Evolutionary conservation across 208 protist genomes (phyloP).

Genomic region (Leishmania martiniquensis): DNA sequence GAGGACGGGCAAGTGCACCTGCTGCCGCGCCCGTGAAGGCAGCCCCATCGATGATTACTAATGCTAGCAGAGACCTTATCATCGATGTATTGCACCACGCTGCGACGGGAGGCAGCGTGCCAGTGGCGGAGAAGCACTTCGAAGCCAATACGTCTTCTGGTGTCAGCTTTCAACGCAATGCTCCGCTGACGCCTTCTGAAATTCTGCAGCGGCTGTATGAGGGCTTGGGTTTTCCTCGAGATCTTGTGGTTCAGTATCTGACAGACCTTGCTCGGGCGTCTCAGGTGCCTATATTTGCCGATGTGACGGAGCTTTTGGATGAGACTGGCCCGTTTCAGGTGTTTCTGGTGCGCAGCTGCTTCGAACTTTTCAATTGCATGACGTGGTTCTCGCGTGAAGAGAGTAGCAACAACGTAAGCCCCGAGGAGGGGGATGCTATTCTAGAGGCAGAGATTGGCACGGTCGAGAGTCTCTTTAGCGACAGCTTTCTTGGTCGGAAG

Average conservation of each 20-base stretch:
- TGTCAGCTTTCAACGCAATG: slow-evolving; percentile 84
- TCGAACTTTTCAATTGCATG: slow-evolving; percentile 89
- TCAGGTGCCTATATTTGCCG: slow-evolving; percentile 55
- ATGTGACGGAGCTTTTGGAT: slow-evolving; percentile 64
- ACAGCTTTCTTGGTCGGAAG: slow-evolving; percentile 58
- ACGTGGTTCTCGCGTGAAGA: slow-evolving; percentile 68
- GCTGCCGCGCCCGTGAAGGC: slow-evolving; percentile 22
- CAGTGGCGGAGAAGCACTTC: slow-evolving; percentile 89
- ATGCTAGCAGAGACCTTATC: slow-evolving; percentile 74
- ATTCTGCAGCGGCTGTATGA: slow-evolving; percentile 80
- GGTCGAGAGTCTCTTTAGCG: slow-evolving; percentile 65
- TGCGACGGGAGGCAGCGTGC: slow-evolving; percentile 75
- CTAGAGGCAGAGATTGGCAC: slow-evolving; percentile 75
- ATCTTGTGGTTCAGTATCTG: slow-evolving; percentile 81
- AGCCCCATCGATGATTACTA: slow-evolving; percentile 76
- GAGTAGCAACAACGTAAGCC: slow-evolving; percentile 22
- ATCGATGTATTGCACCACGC: slow-evolving; percentile 91
- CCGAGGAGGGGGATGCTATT: slow-evolving; percentile 64
- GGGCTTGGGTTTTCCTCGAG: slow-evolving; percentile 86
- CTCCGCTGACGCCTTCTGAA: slow-evolving; percentile 68
- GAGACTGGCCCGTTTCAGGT: slow-evolving; percentile 66
- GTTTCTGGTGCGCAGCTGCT: slow-evolving; percentile 82
- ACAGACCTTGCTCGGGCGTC: slow-evolving; percentile 61
- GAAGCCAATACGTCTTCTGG: slow-evolving; percentile 53
- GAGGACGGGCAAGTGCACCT: slow-evolving; percentile 29